Evolutionary conservation across 2,329 filamentous ascomycete species (phyloP), one percentile per base, ranked within the genome.

Genomic region (Xylogone sp.): DNA sequence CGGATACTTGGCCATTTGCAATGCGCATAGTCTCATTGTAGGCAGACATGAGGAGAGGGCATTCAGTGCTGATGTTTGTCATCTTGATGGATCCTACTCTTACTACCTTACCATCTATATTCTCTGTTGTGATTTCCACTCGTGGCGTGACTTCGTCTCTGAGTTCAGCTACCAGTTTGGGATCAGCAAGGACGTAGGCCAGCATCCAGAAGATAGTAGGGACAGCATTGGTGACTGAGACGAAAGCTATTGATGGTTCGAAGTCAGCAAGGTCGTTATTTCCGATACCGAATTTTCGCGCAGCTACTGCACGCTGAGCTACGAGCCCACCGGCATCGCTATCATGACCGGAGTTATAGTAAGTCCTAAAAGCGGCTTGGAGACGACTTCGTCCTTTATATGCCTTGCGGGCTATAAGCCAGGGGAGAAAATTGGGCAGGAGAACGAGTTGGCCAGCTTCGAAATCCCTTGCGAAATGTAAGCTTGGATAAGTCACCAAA

Each of bases 1-100:
- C 69, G 12, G 69, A 69, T 13, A 69, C 60, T 5, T 68, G 62
- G 3, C 69, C 67, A 24, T 71, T 71, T 12, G 59, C 62, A 2
- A 76, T 50, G 7, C 76, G 72, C 50, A 78, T 62, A 0, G 68
- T 68, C 57, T 79, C 76, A 21, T 71, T 69, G 56, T 72, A 77
- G 20, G 68, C 68, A 43, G 72, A 71, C 13, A 73, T 62, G 6
- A 80, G 62, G 4, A 77, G 60, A 0, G 75, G 74, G 45, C 71
- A 72, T 5, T 62, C 52, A 1, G 68, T 59, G 27, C 70, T 68
- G 9, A 78, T 65, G 2, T 57, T 58, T 1, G 61, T 59, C 48
- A 71, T 66, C 16, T 74, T 64, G n/a, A 78, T 62, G 1, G 57
- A 64, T 4, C 51, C 53, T 24, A 53, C 49, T n/a, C 44, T 43